phyloP scores from a whole-genome alignment of 1,284 basidiomycete species.

The Boletellus deceptivus region DNA sequence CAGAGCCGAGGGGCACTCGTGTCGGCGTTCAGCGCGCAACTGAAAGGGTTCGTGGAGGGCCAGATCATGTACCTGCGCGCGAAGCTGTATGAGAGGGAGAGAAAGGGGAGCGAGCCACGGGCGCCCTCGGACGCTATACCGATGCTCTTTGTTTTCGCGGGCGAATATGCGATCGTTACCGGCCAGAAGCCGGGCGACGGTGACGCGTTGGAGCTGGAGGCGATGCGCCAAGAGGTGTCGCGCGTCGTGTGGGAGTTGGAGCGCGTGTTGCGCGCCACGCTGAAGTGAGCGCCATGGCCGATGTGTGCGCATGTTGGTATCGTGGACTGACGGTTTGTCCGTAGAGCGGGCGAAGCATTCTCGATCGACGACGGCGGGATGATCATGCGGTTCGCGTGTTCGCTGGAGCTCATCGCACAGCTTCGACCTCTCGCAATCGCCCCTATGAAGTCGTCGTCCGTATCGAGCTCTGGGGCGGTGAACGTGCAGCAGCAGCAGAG shows the following conservation, averaged over 20 bases:
- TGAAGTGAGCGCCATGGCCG: conserved; percentile 37
- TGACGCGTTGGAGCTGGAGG: conserved; percentile 15
- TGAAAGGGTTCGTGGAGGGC: conserved; percentile 26
- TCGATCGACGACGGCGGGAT: conserved; percentile 38
- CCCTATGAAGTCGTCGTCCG: neutral
- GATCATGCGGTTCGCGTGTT: conserved; percentile 40
- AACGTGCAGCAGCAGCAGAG: neutral
- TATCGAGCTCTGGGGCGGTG: neutral
- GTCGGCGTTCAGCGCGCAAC: conserved; percentile 15
- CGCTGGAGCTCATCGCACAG: conserved; percentile 35
- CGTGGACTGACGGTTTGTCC: neutral
- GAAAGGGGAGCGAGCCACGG: neutral
- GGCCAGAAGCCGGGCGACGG: conserved; percentile 30
- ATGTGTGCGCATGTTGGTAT: neutral
- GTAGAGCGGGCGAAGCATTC: conserved; percentile 34
- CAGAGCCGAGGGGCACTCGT: conserved; percentile 20
- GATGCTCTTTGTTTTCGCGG: conserved; percentile 47
- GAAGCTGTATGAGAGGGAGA: conserved; percentile 8
- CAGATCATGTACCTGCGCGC: conserved; percentile 21
- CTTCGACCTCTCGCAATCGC: conserved; percentile 16
- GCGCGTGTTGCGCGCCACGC: conserved; percentile 19
- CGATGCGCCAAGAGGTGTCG: conserved; percentile 22
- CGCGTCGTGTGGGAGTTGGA: conserved; percentile 17
- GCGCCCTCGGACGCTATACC: neutral
- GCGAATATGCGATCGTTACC: conserved; percentile 53